Percentiles rank a stretch among this genome's conserved stretches.
phyloP scores from a whole-genome alignment of 1,284 basidiomycete species.

The Pseudozyma hubeiensis region DNA sequence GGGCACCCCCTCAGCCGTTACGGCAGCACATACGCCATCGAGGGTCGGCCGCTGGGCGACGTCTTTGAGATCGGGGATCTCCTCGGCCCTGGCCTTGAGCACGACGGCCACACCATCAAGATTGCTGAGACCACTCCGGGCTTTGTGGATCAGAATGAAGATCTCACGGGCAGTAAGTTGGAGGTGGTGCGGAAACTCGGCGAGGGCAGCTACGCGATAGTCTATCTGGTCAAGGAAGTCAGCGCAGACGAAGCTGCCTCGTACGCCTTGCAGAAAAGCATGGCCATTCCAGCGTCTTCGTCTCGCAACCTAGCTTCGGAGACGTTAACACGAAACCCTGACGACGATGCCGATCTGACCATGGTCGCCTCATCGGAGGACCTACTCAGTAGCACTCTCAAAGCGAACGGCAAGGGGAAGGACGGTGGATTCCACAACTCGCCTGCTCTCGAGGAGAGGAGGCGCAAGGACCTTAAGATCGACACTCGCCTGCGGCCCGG shows the following conservation, averaged over 20 bases:
- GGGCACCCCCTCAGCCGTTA: conserved; percentile 32
- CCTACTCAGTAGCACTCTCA: conserved; percentile 45
- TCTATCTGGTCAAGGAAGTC: conserved; percentile 66
- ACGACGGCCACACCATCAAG: conserved; percentile 62
- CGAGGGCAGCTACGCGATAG: conserved; percentile 66
- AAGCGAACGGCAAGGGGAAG: conserved; percentile 31
- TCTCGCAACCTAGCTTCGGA: conserved; percentile 2
- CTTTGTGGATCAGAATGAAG: conserved; percentile 59
- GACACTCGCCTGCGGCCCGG: conserved; percentile 29
- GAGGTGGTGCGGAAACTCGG: conserved; percentile 65
- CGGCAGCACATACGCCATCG: conserved; percentile 29
- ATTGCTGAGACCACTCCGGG: conserved; percentile 62
- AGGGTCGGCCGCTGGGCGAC: conserved; percentile 43
- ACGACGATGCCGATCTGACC: conserved; percentile 45
- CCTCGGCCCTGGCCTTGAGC: conserved; percentile 62
- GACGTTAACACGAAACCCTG: not conserved
- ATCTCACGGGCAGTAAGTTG: conserved; percentile 52
- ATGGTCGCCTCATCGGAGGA: conserved; percentile 44
- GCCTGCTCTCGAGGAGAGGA: conserved; percentile 42
- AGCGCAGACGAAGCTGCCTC: conserved; percentile 33
- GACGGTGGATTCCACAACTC: conserved; percentile 44
- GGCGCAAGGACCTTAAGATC: conserved; percentile 49
- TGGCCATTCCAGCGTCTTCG: conserved; percentile 18
- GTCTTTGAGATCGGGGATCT: conserved; percentile 63
- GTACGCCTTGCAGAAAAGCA: conserved; percentile 18